These are phyloP conservation scores for Xylariales sp. DNA, from an alignment of 2,329 filamentous ascomycete species.

Conservation along the genomic window DNA sequence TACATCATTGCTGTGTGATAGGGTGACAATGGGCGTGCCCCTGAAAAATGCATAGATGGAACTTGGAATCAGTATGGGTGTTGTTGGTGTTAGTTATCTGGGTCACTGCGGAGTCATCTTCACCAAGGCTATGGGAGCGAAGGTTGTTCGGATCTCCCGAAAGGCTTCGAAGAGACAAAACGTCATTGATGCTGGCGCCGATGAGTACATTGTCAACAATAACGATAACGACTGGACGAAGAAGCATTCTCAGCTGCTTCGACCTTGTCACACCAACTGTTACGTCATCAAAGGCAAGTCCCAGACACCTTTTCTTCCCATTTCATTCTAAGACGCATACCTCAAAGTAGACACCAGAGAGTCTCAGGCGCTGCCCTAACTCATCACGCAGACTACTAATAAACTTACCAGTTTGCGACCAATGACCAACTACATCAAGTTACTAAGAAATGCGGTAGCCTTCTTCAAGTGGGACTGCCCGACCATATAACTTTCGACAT, in stretches of 20 bases:
- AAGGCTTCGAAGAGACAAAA: constrained; percentile 43
- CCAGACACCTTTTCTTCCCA: neutral
- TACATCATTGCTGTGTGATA: constrained; percentile 62
- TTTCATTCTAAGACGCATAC: neutral
- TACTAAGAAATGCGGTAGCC: constrained; percentile 54
- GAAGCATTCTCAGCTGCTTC: constrained; percentile 40
- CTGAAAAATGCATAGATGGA: constrained; percentile 55
- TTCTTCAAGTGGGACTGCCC: constrained; percentile 62
- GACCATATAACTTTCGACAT: constrained; percentile 35
- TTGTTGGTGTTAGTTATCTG: constrained; percentile 59
- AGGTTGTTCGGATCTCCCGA: constrained; percentile 51
- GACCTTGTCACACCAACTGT: constrained; percentile 53
- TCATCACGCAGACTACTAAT: no score
- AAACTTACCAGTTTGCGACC: constrained; percentile 43
- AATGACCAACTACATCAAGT: constrained; percentile 46
- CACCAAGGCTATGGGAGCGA: constrained; percentile 57
- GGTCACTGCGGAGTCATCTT: constrained; percentile 63
- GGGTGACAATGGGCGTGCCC: constrained; percentile 59
- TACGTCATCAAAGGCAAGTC: constrained; percentile 21
- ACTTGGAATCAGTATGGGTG: constrained; percentile 58
- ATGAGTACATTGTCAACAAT: constrained; percentile 26
- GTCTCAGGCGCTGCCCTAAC: neutral
- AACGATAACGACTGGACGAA: constrained; percentile 48
- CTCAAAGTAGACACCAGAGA: constrained; percentile 23
- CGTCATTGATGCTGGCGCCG: constrained; percentile 47